Evolutionary conservation across 1,284 basidiomycete species (phyloP).

Genomic region (Cutaneotrichosporon spelunceum): DNA sequence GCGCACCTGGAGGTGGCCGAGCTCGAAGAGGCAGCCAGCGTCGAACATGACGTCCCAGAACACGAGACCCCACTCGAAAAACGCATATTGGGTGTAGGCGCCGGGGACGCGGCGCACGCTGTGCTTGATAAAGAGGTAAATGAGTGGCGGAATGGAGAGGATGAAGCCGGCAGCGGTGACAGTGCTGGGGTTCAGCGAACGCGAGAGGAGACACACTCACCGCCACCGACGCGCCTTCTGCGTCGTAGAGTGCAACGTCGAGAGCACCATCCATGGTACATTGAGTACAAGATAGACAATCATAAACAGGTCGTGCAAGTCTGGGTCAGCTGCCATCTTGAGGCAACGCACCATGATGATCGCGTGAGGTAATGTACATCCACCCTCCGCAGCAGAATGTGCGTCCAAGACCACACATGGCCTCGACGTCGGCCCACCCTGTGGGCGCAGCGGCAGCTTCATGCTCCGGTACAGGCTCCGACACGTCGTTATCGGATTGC

Average conservation of each 20-base stretch:
- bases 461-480: background rate
- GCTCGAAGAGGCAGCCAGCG: slow-evolving; percentile 63
- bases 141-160: slow-evolving; percentile 64
- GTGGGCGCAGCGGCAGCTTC: background rate
- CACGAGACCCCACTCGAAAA: slow-evolving; percentile 84
- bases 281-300: slow-evolving; percentile 75
- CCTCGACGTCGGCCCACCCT: slow-evolving; percentile 48
- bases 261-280: slow-evolving; percentile 81
- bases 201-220: background rate
- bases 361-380: slow-evolving; percentile 74
- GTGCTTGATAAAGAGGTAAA: slow-evolving; percentile 82
- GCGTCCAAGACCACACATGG: slow-evolving; percentile 65
- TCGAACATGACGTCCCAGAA: slow-evolving; percentile 75
- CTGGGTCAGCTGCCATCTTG: slow-evolving; percentile 34
- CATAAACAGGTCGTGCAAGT: slow-evolving; percentile 85
- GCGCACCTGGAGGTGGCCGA: slow-evolving; percentile 45
- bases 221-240: slow-evolving; percentile 16
- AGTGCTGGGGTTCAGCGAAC: background rate
- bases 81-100: slow-evolving; percentile 78
- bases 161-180: slow-evolving; percentile 58
- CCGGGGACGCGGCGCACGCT: slow-evolving; percentile 74
- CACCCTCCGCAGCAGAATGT: slow-evolving; percentile 79
- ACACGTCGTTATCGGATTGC: background rate
- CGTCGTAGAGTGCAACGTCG: slow-evolving; percentile 54
- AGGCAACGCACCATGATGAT: slow-evolving; percentile 43